A percentile compares a stretch with the other conserved stretches of the same genome.
Conservation (phyloP, 441 rosid species). For the Eutrema salsugineum region DNA sequence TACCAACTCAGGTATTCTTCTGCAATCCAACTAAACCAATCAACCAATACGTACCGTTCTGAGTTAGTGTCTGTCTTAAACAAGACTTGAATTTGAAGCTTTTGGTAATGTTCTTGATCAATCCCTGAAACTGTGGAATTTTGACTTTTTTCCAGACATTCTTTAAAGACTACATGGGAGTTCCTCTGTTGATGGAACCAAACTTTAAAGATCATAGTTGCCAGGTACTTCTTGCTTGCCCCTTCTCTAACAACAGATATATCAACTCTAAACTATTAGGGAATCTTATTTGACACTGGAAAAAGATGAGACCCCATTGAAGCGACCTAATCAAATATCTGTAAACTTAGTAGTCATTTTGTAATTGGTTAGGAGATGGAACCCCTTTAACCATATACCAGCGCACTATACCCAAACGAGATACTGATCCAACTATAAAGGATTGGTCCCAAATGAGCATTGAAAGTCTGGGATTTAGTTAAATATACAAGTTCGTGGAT, state of each 20-base stretch:
- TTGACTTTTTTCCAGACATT: slow-evolving; percentile 44
- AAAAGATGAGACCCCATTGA: neutral
- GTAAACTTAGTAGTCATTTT: neutral
- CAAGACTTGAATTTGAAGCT: neutral
- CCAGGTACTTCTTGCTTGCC: slow-evolving; percentile 46
- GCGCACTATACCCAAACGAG: neutral
- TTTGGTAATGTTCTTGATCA: neutral
- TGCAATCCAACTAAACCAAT: neutral
- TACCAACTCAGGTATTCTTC: slow-evolving; percentile 75
- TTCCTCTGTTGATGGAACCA: slow-evolving; percentile 83
- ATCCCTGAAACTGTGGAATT: neutral
- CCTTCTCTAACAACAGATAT: neutral
- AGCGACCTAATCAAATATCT: neutral
- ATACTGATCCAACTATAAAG: neutral
- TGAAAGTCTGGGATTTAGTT: neutral
- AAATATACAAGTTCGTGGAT: neutral
- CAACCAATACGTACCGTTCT: neutral
- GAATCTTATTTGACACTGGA: neutral
- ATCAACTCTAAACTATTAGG: neutral
- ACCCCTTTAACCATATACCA: neutral
- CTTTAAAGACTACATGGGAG: slow-evolving; percentile 80
- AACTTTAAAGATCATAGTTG: slow-evolving; percentile 83
- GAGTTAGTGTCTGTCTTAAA: neutral
- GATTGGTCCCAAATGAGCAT: neutral
- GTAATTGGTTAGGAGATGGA: neutral